phyloP scores from a whole-genome alignment of 75 land plant genomes.

The Larix kaempferi region DNA sequence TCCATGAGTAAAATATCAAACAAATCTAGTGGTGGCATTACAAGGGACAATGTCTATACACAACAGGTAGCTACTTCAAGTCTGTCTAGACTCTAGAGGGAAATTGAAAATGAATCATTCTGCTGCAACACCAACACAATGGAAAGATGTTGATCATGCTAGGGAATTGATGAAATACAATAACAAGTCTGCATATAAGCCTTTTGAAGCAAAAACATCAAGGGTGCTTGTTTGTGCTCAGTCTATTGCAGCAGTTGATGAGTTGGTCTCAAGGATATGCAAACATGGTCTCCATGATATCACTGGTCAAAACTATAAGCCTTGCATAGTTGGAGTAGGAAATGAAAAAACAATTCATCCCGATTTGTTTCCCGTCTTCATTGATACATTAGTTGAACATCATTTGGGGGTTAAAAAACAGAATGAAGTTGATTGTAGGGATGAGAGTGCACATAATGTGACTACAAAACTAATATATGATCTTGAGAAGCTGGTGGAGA shows the following conservation, averaged over 20 bases:
- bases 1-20: constrained; percentile 20
- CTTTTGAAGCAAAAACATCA: constrained; percentile 19
- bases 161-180: constrained; percentile 45
- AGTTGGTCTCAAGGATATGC: constrained; percentile 74
- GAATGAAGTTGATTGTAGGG: constrained; percentile 20
- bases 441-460: constrained; percentile 20
- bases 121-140: constrained; percentile 77
- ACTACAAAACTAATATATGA: constrained; percentile 35
- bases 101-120: constrained; percentile 27
- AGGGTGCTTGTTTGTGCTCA: constrained; percentile 96
- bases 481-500: constrained; percentile 76
- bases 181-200: constrained; percentile 14
- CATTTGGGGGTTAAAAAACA: constrained; percentile 57
- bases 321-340: constrained; percentile 85
- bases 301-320: constrained; percentile 67
- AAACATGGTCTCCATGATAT: constrained; percentile 67
- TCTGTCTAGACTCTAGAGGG: neutral
- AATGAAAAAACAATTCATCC: constrained; percentile 87
- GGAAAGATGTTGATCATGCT: constrained; percentile 94
- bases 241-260: constrained; percentile 99
- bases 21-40: neutral
- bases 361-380: too few relatives aligned
- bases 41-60: constrained; percentile 6
- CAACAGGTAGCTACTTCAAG: neutral
- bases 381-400: too few relatives aligned